Evolutionary conservation across 768 basidiomycete species (phyloP), one percentile per base, ranked within the genome.

Genomic region (Boletus huronensis): DNA sequence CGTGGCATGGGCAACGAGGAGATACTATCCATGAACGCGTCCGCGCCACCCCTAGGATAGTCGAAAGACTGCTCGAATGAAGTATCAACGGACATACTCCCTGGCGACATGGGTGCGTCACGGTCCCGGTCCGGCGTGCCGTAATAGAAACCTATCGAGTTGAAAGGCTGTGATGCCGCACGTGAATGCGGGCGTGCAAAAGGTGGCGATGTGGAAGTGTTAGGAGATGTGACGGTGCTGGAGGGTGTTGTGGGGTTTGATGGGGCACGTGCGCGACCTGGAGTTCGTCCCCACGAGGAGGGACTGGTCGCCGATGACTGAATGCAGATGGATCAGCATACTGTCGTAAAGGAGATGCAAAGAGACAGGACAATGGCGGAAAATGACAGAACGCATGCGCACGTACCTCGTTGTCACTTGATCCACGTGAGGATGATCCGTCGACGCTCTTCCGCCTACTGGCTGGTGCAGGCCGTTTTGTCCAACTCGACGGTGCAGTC

Each of bases 331-430:
- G 51, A 54, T 62, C 45, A 64, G 46, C 21, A 50, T 48, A 48
- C 26, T 45, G 44, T 57, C 39, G 25, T 21, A 46, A 42, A 39
- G n/a, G 35, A 41, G 28, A 48, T 32, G 25, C 34, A 28, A 29
- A 34, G 1, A 41, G 5, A 52, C 34, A 46, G 7, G 44, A 54
- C 9, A 49, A 52, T 34, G 26, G 31, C 11, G 7, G 9, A 26
- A 31, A 50, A 41, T 25, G 28, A 57, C 26, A 36, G 32, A 17
- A 53, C 10, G 7, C 5, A 46, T 32, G 50, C 36, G 59, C 14
- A 60, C 80, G 48, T 40, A 89, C 90, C 77, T 93, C 90, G 3
- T 84, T 83, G 60, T 93, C 90, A 62, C 90, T 91, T 44, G 67
- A 58, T 8, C 73, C 68, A 25, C 72, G 74, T 39, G 68, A 70